A percentile compares a stretch with the other conserved stretches of the same genome.
These are phyloP conservation scores for Quercus parvula DNA, from an alignment of 306 rosid genomes.

Conservation along the genomic window DNA sequence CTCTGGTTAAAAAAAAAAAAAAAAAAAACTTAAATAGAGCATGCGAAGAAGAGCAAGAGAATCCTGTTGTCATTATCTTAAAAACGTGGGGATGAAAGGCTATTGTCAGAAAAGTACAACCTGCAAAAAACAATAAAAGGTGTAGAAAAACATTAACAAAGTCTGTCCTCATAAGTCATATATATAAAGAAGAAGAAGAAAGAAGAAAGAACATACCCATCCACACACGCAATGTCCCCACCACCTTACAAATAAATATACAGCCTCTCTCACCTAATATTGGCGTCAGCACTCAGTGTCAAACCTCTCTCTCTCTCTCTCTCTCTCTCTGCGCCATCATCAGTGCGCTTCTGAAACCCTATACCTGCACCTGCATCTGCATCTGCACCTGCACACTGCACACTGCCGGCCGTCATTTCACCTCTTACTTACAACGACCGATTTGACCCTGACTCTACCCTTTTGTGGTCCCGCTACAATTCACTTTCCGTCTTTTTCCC, in stretches of 20 bases:
- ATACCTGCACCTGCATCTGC: background rate
- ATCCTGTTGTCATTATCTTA: background rate
- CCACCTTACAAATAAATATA: background rate
- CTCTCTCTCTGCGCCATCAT: background rate
- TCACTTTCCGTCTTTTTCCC: background rate
- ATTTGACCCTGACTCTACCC: constrained; percentile 20
- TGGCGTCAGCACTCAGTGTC: constrained; percentile 15
- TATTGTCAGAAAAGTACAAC: background rate
- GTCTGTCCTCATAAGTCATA: no score
- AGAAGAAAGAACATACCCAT: background rate
- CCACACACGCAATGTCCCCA: constrained; percentile 17
- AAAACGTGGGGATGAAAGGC: background rate
- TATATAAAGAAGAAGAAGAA: background rate
- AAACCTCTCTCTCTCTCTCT: no score
- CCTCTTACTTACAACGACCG: constrained; percentile 2
- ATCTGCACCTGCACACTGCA: background rate
- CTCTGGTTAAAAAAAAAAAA: background rate
- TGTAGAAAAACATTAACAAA: background rate
- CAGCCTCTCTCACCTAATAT: constrained; percentile 1
- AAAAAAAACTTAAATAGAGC: background rate
- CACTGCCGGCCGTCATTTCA: constrained; percentile 41
- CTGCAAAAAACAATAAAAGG: background rate
- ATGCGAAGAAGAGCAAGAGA: no score
- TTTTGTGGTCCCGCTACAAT: constrained; percentile 1
- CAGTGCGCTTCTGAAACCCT: constrained; percentile 10